phyloP scores from a whole-genome alignment of 2,329 filamentous ascomycete species.

The Curvularia lunata region DNA sequence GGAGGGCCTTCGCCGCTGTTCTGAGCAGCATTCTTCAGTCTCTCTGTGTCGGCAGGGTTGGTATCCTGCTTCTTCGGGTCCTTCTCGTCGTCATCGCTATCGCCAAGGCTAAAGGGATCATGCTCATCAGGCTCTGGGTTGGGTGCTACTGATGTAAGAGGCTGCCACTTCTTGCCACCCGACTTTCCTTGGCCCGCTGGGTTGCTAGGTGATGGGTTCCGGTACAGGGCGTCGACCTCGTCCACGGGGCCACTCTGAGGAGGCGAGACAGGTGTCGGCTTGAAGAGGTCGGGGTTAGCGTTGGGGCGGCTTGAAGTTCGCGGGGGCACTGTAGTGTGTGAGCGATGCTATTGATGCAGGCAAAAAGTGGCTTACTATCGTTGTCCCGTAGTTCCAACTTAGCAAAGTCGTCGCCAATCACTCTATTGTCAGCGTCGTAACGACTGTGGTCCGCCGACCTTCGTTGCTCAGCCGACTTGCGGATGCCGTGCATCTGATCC shows the following conservation, averaged over 20 bases:
- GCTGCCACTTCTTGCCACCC: conserved; percentile 97
- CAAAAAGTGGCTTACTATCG: conserved; percentile 55
- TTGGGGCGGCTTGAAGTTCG: conserved; percentile 67
- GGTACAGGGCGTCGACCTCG: conserved; percentile 79
- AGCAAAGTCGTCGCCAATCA: conserved; percentile 88
- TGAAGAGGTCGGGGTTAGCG: conserved; percentile 82
- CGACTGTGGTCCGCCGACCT: conserved; percentile 87
- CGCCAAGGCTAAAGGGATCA: conserved; percentile 94
- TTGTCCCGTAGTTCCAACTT: conserved; percentile 67
- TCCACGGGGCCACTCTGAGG: conserved; percentile 70
- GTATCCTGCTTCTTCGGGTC: conserved; percentile 67
- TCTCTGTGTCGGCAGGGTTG: conserved; percentile 59
- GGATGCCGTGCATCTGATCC: conserved; percentile 50
- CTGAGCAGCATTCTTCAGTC: conserved; percentile 58
- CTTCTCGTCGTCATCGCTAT: conserved; percentile 88
- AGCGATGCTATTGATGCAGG: background rate
- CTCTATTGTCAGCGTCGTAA: conserved; percentile 92
- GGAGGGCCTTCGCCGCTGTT: conserved; percentile 43
- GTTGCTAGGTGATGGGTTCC: conserved; percentile 51
- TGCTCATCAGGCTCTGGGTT: conserved; percentile 81
- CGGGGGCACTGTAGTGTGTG: conserved; percentile 51
- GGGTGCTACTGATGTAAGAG: conserved; percentile 83
- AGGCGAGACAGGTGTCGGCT: conserved; percentile 62
- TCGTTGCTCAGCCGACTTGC: conserved; percentile 51
- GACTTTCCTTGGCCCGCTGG: conserved; percentile 38